A percentile compares a stretch with the other conserved stretches of the same genome.
These are phyloP conservation scores for Lactifluus volemus DNA, from an alignment of 768 basidiomycete species.

Conservation along the genomic window DNA sequence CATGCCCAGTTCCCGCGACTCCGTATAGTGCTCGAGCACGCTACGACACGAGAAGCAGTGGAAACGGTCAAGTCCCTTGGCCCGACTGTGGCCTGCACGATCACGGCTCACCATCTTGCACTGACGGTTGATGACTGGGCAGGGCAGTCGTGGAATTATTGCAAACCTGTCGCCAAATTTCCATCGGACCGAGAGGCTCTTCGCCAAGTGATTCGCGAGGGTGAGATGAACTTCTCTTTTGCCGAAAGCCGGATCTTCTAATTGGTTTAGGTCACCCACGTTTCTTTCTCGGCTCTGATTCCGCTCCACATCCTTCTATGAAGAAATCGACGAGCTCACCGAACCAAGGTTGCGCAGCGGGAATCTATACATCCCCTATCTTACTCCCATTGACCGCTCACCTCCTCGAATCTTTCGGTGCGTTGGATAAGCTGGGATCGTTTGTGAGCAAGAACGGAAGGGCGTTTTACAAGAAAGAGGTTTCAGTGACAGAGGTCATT, in stretches of 20 bases:
- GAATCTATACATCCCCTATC: slow-evolving; percentile 91
- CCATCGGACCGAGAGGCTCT: slow-evolving; percentile 86
- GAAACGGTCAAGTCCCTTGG: slow-evolving; percentile 75
- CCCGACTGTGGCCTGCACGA: slow-evolving; percentile 85
- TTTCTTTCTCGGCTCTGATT: slow-evolving; percentile 97
- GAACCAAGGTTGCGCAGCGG: slow-evolving; percentile 77
- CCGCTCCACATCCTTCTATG: slow-evolving; percentile 78
- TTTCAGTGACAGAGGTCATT: slow-evolving; percentile 29
- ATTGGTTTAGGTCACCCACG: slow-evolving; percentile 66
- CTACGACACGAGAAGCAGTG: slow-evolving; percentile 86
- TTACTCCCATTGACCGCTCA: slow-evolving; percentile 86
- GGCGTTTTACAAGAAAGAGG: slow-evolving; percentile 54
- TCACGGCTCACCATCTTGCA: slow-evolving; percentile 93
- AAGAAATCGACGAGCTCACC: slow-evolving; percentile 66
- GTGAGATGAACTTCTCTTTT: slow-evolving; percentile 30
- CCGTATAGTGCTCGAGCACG: slow-evolving; percentile 95
- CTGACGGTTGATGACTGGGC: slow-evolving; percentile 97
- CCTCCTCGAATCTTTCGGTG: slow-evolving; percentile 78
- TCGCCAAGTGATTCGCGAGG: slow-evolving; percentile 65
- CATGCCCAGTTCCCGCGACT: slow-evolving; percentile 80
- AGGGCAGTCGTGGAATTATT: slow-evolving; percentile 90
- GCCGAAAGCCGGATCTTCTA: background rate
- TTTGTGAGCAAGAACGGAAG: slow-evolving; percentile 79
- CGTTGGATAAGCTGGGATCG: slow-evolving; percentile 68
- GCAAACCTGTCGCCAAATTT: slow-evolving; percentile 96